Percentiles rank a stretch among this genome's conserved stretches.
These are phyloP conservation scores for Halophytophthora batemanensis DNA, from an alignment of 352 stramenopile species.

Conservation along the genomic window DNA sequence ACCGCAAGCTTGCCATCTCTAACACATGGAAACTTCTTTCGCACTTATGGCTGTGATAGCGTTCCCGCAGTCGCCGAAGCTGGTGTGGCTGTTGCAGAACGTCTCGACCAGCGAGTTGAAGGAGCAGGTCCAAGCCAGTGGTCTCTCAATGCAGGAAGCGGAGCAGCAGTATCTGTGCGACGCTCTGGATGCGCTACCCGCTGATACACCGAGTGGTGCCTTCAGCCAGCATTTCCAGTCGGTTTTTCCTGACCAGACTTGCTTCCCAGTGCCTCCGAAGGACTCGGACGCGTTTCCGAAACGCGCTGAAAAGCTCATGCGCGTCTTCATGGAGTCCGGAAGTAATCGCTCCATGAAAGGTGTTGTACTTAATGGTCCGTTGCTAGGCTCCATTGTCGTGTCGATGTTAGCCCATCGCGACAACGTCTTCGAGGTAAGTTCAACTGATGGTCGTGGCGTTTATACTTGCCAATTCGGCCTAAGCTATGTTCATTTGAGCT, in stretches of 20 bases:
- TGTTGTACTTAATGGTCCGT: constrained; percentile 66
- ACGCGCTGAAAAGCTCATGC: constrained; percentile 59
- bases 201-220: constrained; percentile 11
- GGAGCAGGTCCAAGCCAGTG: constrained; percentile 49
- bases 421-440: constrained; percentile 59
- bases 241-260: constrained; percentile 56
- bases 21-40: neutral
- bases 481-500: no score
- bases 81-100: constrained; percentile 75
- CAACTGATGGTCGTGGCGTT: neutral
- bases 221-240: constrained; percentile 45
- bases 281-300: constrained; percentile 50
- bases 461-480: no score
- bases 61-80: constrained; percentile 71
- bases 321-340: constrained; percentile 52
- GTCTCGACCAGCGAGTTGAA: constrained; percentile 60
- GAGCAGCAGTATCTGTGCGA: constrained; percentile 64
- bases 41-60: constrained; percentile 20
- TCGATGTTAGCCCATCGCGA: constrained; percentile 71
- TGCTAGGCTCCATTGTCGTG: constrained; percentile 67
- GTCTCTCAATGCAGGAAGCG: constrained; percentile 46
- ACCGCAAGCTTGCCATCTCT: neutral
- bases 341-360: constrained; percentile 67
- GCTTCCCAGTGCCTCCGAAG: constrained; percentile 41
- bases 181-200: constrained; percentile 31